Evolutionary conservation across 1,284 basidiomycete species (phyloP).

Genomic region (Ustilago sp.): DNA sequence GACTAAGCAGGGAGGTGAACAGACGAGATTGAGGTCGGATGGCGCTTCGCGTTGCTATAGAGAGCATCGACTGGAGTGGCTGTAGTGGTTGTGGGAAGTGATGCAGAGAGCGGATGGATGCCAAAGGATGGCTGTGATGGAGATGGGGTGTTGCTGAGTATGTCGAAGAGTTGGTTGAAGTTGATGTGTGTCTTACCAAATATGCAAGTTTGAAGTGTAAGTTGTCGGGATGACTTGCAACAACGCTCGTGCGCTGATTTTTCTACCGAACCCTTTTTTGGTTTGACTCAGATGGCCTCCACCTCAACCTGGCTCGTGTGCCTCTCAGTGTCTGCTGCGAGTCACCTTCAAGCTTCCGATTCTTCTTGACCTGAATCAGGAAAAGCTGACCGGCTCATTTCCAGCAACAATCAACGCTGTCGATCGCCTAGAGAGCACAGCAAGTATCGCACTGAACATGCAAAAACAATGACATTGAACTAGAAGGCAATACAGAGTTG

Average conservation of each 20-base stretch:
- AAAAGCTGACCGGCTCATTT: too few species aligned
- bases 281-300: conserved; percentile 2
- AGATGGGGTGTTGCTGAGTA: too few species aligned
- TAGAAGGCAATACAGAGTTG: not conserved
- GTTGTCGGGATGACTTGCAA: not conserved
- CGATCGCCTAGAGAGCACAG: not conserved
- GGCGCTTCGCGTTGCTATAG: not conserved
- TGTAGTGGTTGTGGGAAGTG: not conserved
- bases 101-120: not conserved
- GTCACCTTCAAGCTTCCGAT: conserved; percentile 1
- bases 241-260: conserved; percentile 2
- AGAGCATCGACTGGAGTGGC: conserved; percentile 19
- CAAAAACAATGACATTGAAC: conserved; percentile 6
- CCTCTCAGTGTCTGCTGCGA: not conserved
- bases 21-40: conserved; percentile 6
- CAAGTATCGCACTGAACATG: not conserved
- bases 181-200: conserved; percentile 20
- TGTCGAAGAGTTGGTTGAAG: not conserved
- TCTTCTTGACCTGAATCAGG: too few species aligned
- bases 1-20: not conserved
- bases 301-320: not conserved
- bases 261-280: conserved; percentile 3
- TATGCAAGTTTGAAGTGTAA: conserved; percentile 1
- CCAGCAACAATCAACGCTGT: too few species aligned
- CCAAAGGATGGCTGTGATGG: not conserved